Percentiles rank a stretch among this genome's conserved stretches.
Conservation (phyloP, 768 basidiomycete species). For the Russula lepida region DNA sequence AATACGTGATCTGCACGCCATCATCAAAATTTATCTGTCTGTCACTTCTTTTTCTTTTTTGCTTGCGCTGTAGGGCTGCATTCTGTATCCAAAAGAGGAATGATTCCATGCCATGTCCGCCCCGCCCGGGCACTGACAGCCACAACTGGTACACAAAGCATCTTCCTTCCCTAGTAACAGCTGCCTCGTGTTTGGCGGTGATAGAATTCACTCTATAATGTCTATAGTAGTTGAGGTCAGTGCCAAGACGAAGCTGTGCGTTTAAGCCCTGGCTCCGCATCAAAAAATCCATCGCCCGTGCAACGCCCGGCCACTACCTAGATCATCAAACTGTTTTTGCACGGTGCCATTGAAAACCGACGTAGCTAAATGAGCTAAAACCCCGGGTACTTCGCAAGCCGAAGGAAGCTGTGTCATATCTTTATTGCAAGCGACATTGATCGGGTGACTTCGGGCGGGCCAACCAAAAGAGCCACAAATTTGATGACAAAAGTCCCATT, state of each 20-base stretch:
- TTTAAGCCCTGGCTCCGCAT: not conserved
- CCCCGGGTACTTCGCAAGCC: too few species aligned
- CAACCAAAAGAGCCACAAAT: not conserved
- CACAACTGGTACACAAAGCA: not conserved
- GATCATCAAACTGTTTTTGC: not conserved
- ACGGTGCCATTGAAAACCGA: not conserved
- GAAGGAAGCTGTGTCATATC: not conserved
- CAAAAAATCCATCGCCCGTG: not conserved
- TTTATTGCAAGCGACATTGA: too few species aligned
- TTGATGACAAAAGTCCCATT: not conserved
- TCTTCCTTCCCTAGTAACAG: not conserved
- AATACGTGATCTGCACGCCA: conserved; percentile 4
- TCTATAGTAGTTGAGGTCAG: not conserved
- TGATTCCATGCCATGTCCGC: not conserved
- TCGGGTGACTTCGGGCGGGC: too few species aligned
- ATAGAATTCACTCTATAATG: not conserved
- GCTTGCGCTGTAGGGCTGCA: not conserved
- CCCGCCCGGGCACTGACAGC: not conserved
- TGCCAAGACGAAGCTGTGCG: not conserved
- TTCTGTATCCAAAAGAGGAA: not conserved
- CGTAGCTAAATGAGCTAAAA: not conserved
- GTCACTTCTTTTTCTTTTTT: not conserved
- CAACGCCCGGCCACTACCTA: not conserved
- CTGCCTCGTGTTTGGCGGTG: not conserved
- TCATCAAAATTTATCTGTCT: conserved; percentile 1